A percentile compares a stretch with the other conserved stretches of the same genome.
Conservation (phyloP, 2,329 filamentous ascomycete genomes). For the Aspergillus melleus region DNA sequence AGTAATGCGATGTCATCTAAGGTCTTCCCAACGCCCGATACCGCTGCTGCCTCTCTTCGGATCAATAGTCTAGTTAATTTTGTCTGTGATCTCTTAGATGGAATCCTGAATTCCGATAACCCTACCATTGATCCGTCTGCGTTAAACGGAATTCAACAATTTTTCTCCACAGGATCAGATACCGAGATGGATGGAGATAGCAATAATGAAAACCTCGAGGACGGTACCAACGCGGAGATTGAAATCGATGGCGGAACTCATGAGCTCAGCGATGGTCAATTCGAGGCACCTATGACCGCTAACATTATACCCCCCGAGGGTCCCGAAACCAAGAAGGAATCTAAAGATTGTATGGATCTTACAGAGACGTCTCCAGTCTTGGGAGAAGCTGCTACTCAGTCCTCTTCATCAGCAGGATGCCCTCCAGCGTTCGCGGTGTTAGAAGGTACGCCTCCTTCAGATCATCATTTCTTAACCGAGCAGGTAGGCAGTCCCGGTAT, state of each 20-base stretch:
- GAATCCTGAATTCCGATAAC: neutral
- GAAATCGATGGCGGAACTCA: neutral
- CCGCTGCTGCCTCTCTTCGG: neutral
- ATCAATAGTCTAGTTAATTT: too few species aligned
- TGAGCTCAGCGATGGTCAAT: neutral
- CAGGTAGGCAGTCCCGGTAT: constrained; percentile 23
- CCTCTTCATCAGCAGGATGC: constrained; percentile 8
- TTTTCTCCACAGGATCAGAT: constrained; percentile 38
- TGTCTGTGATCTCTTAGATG: too few species aligned
- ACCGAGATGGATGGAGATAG: neutral
- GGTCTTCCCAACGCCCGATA: neutral
- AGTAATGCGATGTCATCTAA: constrained; percentile 16
- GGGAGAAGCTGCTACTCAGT: neutral
- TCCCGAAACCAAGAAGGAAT: neutral
- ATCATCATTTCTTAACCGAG: constrained; percentile 44
- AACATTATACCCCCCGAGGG: constrained; percentile 9
- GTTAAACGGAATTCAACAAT: constrained; percentile 43
- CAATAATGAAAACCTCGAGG: too few species aligned
- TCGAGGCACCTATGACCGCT: constrained; percentile 6
- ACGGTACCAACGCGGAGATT: too few species aligned
- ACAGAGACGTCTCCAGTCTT: neutral
- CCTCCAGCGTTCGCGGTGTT: constrained; percentile 41
- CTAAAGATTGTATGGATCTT: constrained; percentile 2
- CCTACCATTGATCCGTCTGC: constrained; percentile 33
- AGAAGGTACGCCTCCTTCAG: constrained; percentile 43